Base-by-base conservation (phyloP, 78 protist genomes). In the Tieghemostelium lacteum region DNA sequence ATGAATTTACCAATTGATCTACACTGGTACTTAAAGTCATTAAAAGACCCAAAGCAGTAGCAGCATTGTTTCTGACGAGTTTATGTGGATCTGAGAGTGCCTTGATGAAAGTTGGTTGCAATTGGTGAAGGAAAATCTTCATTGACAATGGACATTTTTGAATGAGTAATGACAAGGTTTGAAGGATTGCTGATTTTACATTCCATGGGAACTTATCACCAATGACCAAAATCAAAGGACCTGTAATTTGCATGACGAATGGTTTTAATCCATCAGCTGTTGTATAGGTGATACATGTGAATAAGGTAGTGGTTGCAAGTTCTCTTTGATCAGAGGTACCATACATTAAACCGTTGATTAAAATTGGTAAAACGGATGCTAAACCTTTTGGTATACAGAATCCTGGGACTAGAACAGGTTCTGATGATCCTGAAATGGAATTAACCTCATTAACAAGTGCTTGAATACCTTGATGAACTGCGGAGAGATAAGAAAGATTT, bases 71-170 rank as follows among this genome's bases (percentile, higher is more conserved):
- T 16, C 97, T 91, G 2, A 96, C 95, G 22, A 6, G 37, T 69
- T 65, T 57, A 17, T 76, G 86, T 19, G 77, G 75, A 57, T 93
- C 95, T 54, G 49, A 20, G n/a, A 92, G 93, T n/a, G 86, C 64
- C 74, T 95, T 96, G 92, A 96, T 55, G 57, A 92, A 91, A 28
- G 95, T 93, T 24, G 97, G 91, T 94, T 97, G 99, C 40, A 97
- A 94, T 95, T 96, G 98, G 37, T 96, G 98, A 63, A 97, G 26
- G 94, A 97, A 97, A 12, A 96, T 75, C 91, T 94, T 93, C 92
- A 97, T 63, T 42, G 31, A 17, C 17, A 24, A 40, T 45, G 95
- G 95, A 24, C 91, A 85, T 78, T 76, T 75, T 31, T 1, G 33
- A 22, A 97, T 67, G 37, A 97, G 63, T 12, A 91, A 37, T 20